Evolutionary conservation across 169 alveolate species (phyloP).

Genomic region (Plasmodium relictum): DNA sequence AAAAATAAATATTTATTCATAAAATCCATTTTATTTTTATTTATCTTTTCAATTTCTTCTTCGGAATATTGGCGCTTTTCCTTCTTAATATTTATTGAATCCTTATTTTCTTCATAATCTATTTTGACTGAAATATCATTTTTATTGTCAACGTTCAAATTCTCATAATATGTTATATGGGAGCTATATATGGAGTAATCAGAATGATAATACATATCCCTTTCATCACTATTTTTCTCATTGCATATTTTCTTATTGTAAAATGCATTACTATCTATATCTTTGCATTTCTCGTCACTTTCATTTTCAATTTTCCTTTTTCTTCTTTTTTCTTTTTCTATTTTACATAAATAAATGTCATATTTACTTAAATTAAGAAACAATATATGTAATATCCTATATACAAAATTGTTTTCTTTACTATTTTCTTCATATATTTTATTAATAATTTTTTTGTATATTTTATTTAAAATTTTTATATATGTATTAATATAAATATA

Average conservation of each 20-base stretch:
- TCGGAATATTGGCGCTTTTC: not conserved
- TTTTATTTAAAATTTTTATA: conserved; percentile 53
- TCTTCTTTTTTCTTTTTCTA: conserved; percentile 32
- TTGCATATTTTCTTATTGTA: conserved; percentile 33
- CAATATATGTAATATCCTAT: conserved; percentile 29
- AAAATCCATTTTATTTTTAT: conserved; percentile 31
- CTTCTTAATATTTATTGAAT: not conserved
- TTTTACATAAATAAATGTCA: conserved; percentile 30
- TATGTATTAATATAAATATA: conserved; percentile 51
- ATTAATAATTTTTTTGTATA: conserved; percentile 47
- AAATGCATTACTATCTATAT: not conserved
- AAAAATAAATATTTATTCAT: conserved; percentile 64
- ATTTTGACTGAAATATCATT: not conserved
- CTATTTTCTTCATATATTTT: conserved; percentile 59
- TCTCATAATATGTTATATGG: conserved; percentile 24
- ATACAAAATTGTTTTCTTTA: conserved; percentile 44
- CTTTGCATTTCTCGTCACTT: not conserved
- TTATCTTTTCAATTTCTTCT: conserved; percentile 37
- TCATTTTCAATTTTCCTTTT: conserved; percentile 47
- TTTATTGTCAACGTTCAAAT: conserved; percentile 3
- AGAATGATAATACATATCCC: not conserved
- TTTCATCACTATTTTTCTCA: conserved; percentile 1
- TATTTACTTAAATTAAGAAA: conserved; percentile 24
- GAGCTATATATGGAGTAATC: conserved; percentile 31
- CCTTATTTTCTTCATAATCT: not conserved